Conservation (phyloP, 345 rosid species). For the Atalantia buxifolia region DNA sequence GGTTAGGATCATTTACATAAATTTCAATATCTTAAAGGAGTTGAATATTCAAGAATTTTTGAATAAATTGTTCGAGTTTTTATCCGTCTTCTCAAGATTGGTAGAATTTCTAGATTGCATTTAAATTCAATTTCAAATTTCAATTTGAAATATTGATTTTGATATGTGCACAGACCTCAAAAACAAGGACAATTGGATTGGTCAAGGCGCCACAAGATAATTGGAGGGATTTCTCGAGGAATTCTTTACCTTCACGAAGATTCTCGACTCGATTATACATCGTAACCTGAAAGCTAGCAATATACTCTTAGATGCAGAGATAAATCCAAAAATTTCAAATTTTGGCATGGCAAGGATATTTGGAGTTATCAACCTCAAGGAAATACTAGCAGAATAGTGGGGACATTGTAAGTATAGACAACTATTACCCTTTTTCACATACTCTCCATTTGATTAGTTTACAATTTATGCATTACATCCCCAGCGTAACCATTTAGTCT, state of each 20-base stretch:
- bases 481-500: background rate
- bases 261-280: constrained; percentile 50
- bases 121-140: background rate
- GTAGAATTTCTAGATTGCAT: background rate
- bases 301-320: constrained; percentile 19
- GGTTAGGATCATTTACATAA: constrained; percentile 15
- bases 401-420: constrained; percentile 30
- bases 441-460: background rate
- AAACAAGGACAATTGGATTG: constrained; percentile 37
- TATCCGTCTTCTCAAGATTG: background rate
- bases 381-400: constrained; percentile 28
- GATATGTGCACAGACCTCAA: constrained; percentile 23
- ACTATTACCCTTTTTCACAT: background rate
- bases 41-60: background rate
- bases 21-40: background rate
- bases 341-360: constrained; percentile 44
- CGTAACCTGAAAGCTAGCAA: constrained; percentile 48
- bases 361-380: constrained; percentile 33
- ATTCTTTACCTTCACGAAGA: constrained; percentile 54
- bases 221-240: constrained; percentile 51
- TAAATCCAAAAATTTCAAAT: constrained; percentile 43
- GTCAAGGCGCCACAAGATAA: constrained; percentile 42
- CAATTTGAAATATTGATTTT: background rate
- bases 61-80: background rate
- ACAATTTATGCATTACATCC: background rate